A percentile compares a stretch with the other conserved stretches of the same genome.
phyloP scores from a whole-genome alignment of 2,329 filamentous ascomycete genomes.

The Claviceps cyperi region DNA sequence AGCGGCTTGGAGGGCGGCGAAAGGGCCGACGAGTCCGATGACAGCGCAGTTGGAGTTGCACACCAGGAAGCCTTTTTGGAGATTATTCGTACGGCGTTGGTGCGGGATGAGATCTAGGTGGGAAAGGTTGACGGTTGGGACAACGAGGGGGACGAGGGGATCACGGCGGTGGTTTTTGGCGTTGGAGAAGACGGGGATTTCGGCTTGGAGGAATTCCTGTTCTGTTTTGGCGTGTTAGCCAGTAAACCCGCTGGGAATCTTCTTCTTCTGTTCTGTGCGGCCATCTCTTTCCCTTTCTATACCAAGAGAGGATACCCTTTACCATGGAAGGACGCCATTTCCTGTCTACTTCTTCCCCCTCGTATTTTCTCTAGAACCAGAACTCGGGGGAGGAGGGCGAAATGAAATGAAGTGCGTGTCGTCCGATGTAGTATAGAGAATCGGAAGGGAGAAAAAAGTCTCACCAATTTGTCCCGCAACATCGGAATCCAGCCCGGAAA shows the following conservation, averaged over 20 bases:
- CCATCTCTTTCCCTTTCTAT: no score
- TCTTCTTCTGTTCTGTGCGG: no score
- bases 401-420: no score
- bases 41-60: slow-evolving; percentile 99
- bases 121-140: slow-evolving; percentile 83
- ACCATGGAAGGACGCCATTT: no score
- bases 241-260: background rate
- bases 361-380: no score
- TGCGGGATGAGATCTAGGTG: slow-evolving; percentile 84
- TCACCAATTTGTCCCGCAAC: slow-evolving; percentile 82
- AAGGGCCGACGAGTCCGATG: slow-evolving; percentile 88
- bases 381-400: no score
- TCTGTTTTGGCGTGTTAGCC: slow-evolving; percentile 35
- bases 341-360: no score
- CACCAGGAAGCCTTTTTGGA: slow-evolving; percentile 80
- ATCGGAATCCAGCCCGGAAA: slow-evolving; percentile 83
- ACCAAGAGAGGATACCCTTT: no score
- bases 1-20: slow-evolving; percentile 72
- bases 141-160: slow-evolving; percentile 79
- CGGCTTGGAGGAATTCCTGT: slow-evolving; percentile 76
- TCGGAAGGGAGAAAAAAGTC: background rate
- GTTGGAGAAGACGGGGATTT: slow-evolving; percentile 91
- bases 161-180: slow-evolving; percentile 94
- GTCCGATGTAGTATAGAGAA: no score
- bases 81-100: slow-evolving; percentile 57